Conservation (phyloP, 2,329 filamentous ascomycete species). For the Proliferodiscus dingleyae region DNA sequence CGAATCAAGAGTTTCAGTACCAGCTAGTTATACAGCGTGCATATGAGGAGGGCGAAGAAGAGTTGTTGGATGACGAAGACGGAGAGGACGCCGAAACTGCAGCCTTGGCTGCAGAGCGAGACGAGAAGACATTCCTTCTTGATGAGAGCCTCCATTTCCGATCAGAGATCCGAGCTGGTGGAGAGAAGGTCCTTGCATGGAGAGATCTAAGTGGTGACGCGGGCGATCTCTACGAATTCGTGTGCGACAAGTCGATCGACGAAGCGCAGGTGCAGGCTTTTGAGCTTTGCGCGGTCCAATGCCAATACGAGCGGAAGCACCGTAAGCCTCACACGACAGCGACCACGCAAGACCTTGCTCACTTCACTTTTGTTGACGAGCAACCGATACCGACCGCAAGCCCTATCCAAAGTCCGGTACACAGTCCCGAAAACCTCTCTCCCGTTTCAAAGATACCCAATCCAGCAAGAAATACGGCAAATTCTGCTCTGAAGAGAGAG, state of each 20-base stretch:
- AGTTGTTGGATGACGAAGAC: constrained; percentile 83
- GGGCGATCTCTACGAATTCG: constrained; percentile 96
- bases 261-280: constrained; percentile 73
- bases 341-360: constrained; percentile 71
- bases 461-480: constrained; percentile 34
- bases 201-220: constrained; percentile 88
- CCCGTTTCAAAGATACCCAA: constrained; percentile 25
- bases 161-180: constrained; percentile 72
- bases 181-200: constrained; percentile 88
- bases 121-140: constrained; percentile 97
- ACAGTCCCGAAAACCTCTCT: constrained; percentile 46
- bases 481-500: constrained; percentile 43
- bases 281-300: constrained; percentile 77
- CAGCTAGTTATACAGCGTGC: constrained; percentile 94
- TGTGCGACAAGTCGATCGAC: constrained; percentile 74
- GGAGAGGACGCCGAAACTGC: constrained; percentile 75
- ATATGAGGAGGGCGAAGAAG: constrained; percentile 96
- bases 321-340: constrained; percentile 74
- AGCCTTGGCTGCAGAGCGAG: constrained; percentile 71
- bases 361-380: constrained; percentile 73
- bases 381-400: constrained; percentile 59
- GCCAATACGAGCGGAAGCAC: constrained; percentile 97
- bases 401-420: constrained; percentile 41
- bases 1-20: constrained; percentile 93
- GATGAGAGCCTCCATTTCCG: constrained; percentile 87